Evolutionary conservation across 768 basidiomycete species (phyloP).

Genomic region (Suillus cothurnatus): DNA sequence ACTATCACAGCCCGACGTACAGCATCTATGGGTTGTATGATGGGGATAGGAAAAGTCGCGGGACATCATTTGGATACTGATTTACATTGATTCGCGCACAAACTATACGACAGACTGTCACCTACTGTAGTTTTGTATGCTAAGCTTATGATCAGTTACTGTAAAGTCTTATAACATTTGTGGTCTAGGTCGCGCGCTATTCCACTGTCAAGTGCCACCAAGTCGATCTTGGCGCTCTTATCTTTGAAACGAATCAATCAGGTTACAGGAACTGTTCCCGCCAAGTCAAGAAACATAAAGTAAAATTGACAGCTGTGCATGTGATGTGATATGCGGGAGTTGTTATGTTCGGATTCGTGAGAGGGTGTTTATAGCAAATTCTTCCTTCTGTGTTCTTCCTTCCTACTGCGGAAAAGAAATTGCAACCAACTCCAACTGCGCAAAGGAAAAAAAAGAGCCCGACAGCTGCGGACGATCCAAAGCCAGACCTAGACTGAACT

Average conservation of each 20-base stretch:
- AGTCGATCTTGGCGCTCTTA: background rate
- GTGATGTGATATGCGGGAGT: constrained; percentile 10
- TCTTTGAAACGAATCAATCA: background rate
- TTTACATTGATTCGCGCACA: background rate
- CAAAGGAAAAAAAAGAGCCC: constrained; percentile 4
- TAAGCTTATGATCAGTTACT: background rate
- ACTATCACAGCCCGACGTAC: constrained; percentile 80
- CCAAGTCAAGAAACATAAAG: background rate
- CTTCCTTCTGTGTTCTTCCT: background rate
- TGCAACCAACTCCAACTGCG: background rate
- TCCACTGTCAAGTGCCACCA: background rate
- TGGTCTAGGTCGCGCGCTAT: background rate
- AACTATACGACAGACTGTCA: background rate
- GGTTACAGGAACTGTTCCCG: background rate
- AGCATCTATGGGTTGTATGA: constrained; percentile 81
- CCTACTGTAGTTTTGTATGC: constrained; percentile 15
- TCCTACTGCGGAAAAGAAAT: constrained; percentile 8
- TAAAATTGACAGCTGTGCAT: constrained; percentile 1
- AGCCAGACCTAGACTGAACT: background rate
- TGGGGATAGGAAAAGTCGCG: constrained; percentile 55
- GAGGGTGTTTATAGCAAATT: background rate
- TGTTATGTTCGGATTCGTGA: constrained; percentile 6
- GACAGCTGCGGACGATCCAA: constrained; percentile 10
- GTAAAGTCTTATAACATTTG: background rate
- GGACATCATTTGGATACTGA: constrained; percentile 28